Evolutionary conservation across 139 green algal genomes (phyloP).

Genomic region (Chlamydomonas asymmetrica): DNA sequence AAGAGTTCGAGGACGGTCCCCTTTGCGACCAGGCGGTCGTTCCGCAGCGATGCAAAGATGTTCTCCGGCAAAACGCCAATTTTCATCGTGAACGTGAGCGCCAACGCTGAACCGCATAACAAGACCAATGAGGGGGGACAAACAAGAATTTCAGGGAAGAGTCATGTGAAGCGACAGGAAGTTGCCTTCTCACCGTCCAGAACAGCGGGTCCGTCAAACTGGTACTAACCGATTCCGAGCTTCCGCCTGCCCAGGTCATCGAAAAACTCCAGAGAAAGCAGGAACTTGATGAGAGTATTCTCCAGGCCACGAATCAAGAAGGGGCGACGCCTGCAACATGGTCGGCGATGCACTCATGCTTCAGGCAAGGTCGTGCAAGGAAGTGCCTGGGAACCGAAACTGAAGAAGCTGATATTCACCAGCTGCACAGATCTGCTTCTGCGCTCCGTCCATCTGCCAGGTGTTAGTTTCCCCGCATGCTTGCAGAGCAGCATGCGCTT

Average conservation of each 20-base stretch:
- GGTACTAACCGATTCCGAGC: conserved; percentile 73
- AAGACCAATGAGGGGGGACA: not conserved
- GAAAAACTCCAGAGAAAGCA: conserved; percentile 91
- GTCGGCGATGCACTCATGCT: not conserved
- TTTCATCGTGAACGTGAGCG: conserved; percentile 72
- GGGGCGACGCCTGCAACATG: conserved; percentile 80
- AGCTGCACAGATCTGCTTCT: no score
- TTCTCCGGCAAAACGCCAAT: conserved; percentile 76
- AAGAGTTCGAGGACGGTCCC: conserved; percentile 84
- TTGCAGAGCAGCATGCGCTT: no score
- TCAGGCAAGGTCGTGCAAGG: not conserved
- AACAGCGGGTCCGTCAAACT: not conserved
- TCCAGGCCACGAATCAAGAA: conserved; percentile 95
- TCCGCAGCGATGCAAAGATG: conserved; percentile 76
- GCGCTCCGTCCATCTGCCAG: no score
- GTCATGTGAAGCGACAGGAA: not conserved
- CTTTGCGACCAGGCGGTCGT: conserved; percentile 89
- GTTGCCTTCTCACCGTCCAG: conserved; percentile 15
- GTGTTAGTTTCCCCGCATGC: no score
- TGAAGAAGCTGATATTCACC: not conserved
- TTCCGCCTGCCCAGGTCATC: conserved; percentile 71
- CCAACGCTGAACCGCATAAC: conserved; percentile 52
- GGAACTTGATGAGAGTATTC: conserved; percentile 87
- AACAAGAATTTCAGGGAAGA: not conserved
- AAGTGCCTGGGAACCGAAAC: not conserved